Percentiles rank a stretch among this genome's conserved stretches.
Conservation (phyloP, 805 yeast genomes). For the Wickerhamiella australiensis region DNA sequence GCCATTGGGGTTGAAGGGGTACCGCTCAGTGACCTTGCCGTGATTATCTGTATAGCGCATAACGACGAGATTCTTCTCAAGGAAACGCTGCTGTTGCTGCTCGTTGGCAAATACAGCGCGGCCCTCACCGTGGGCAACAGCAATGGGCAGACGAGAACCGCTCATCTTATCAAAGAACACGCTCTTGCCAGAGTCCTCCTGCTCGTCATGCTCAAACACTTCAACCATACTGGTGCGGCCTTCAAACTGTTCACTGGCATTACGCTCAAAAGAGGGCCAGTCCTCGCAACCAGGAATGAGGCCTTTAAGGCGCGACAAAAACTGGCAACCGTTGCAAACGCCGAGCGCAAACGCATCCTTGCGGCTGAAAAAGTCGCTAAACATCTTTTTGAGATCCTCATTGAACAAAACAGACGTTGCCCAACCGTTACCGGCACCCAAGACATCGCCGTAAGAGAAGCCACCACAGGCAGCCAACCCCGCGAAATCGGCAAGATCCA, state of each 20-base stretch:
- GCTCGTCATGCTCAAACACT: slow-evolving; percentile 38
- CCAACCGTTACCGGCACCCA: slow-evolving; percentile 99
- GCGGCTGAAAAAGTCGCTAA: slow-evolving; percentile 72
- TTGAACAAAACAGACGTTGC: slow-evolving; percentile 90
- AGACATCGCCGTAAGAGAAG: slow-evolving; percentile 94
- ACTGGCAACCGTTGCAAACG: slow-evolving; percentile 98
- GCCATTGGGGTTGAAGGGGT: slow-evolving; percentile 95
- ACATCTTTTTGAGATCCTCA: slow-evolving; percentile 61
- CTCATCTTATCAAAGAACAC: slow-evolving; percentile 82
- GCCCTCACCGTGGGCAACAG: slow-evolving; percentile 99
- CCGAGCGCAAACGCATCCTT: slow-evolving; percentile 92
- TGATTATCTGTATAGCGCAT: slow-evolving; percentile 83
- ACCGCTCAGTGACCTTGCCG: slow-evolving; percentile 68
- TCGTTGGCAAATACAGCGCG: slow-evolving; percentile 56
- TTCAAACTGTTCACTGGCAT: slow-evolving; percentile 87
- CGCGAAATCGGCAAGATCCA: slow-evolving; percentile 55
- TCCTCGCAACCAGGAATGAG: slow-evolving; percentile 85
- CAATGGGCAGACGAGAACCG: slow-evolving; percentile 90
- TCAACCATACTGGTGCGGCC: slow-evolving; percentile 89
- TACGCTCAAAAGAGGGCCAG: slow-evolving; percentile 95
- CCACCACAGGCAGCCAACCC: slow-evolving; percentile 99
- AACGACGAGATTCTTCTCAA: slow-evolving; percentile 40
- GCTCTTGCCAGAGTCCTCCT: slow-evolving; percentile 31
- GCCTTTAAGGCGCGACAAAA: slow-evolving; percentile 71
- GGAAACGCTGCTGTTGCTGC: slow-evolving; percentile 39